These are phyloP conservation scores for Colletotrichum higginsianum DNA, from an alignment of 2,329 filamentous ascomycete species.

Conservation along the genomic window DNA sequence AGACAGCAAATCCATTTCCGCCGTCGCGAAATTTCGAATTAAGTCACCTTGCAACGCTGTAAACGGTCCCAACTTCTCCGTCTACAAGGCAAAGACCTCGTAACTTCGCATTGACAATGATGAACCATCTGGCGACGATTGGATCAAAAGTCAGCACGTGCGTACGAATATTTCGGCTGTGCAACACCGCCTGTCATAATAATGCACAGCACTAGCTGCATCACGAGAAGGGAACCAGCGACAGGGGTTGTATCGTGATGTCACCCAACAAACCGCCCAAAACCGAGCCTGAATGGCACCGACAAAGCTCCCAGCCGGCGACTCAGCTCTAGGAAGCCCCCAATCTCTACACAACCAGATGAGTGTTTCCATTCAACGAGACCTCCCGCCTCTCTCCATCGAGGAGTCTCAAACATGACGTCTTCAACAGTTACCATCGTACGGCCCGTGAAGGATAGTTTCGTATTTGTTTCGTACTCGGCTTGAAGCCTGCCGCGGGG, in stretches of 20 bases:
- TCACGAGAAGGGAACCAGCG: not conserved
- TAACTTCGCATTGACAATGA: not conserved
- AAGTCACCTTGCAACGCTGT: too few relatives aligned
- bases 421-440: not conserved
- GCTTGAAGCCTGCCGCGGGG: conserved; percentile 21
- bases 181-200: not conserved
- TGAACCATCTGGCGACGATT: not conserved
- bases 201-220: not conserved
- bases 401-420: not conserved
- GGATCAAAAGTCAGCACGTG: not conserved
- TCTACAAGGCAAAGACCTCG: too few relatives aligned
- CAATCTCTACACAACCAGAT: too few relatives aligned
- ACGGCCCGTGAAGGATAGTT: not conserved
- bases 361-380: too few relatives aligned
- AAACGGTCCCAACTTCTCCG: too few relatives aligned
- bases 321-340: too few relatives aligned
- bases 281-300: not conserved
- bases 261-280: too few relatives aligned
- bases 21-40: too few relatives aligned
- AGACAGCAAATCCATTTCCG: too few relatives aligned
- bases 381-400: too few relatives aligned
- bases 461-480: conserved; percentile 40
- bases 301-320: not conserved
- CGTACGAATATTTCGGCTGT: not conserved
- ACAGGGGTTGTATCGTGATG: not conserved